A percentile compares a stretch with the other conserved stretches of the same genome.
Evolutionary conservation across 306 rosid species (phyloP).

Genomic region (Dalbergia cultrata): DNA sequence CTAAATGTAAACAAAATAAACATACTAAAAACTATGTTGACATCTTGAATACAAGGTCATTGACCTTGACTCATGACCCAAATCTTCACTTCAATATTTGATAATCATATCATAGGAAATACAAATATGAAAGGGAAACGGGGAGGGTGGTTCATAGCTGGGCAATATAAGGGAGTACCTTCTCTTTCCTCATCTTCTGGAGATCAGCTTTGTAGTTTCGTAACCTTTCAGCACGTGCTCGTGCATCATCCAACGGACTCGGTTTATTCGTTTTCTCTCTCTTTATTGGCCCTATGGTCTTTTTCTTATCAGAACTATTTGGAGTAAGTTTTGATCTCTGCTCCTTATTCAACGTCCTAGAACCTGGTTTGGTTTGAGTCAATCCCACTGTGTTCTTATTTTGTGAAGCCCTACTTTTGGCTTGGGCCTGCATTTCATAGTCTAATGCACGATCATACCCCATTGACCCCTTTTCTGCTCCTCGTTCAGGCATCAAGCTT

Average conservation of each 20-base stretch:
- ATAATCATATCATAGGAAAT: neutral
- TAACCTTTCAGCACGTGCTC: conserved; percentile 90
- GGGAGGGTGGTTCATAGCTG: neutral
- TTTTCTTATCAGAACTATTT: no score
- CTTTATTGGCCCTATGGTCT: conserved; percentile 77
- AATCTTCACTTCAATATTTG: conserved; percentile 21
- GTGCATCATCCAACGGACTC: conserved; percentile 97
- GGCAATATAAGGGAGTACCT: conserved; percentile 56
- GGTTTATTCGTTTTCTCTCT: conserved; percentile 74
- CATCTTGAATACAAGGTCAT: neutral
- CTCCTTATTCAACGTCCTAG: conserved; percentile 66
- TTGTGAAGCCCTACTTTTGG: conserved; percentile 44
- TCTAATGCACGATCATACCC: conserved; percentile 80
- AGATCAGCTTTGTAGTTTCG: conserved; percentile 91
- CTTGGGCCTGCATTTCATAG: conserved; percentile 72
- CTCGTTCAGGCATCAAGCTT: conserved; percentile 81
- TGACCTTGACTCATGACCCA: neutral
- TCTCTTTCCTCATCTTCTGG: conserved; percentile 91
- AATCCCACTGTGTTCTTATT: conserved; percentile 54
- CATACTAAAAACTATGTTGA: neutral
- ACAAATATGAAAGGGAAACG: conserved; percentile 3
- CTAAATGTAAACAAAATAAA: conserved; percentile 12
- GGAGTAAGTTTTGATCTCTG: conserved; percentile 52
- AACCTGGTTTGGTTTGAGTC: conserved; percentile 55
- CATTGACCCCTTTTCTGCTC: conserved; percentile 60